Conservation (phyloP, 164 flowering plant genomes). For the Taxillus chinensis region DNA sequence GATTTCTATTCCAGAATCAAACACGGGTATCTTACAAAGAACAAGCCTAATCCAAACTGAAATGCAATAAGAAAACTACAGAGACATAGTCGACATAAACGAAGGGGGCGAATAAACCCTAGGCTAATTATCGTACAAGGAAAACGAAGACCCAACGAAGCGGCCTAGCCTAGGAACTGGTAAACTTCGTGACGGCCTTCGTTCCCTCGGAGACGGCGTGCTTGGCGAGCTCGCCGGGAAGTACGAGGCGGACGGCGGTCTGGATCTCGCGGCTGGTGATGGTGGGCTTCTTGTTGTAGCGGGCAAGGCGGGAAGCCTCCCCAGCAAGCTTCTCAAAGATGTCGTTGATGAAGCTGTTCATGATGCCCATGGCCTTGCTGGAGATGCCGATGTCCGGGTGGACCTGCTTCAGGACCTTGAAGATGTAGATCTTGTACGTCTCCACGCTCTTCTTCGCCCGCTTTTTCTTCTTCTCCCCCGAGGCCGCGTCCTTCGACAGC, state of each 20-base stretch:
- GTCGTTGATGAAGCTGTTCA: constrained; percentile 32
- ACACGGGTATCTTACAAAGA: no score
- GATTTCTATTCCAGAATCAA: no score
- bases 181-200: constrained; percentile 44
- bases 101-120: no score
- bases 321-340: constrained; percentile 38
- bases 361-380: constrained; percentile 39
- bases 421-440: constrained; percentile 25
- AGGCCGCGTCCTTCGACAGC: constrained; percentile 19
- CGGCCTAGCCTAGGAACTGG: constrained; percentile 20
- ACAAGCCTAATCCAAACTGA: no score
- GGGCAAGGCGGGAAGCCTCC: constrained; percentile 32
- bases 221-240: constrained; percentile 47
- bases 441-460: constrained; percentile 20
- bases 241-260: constrained; percentile 39
- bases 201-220: constrained; percentile 52
- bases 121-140: no score
- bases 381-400: constrained; percentile 29
- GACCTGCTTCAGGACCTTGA: constrained; percentile 35
- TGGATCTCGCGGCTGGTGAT: constrained; percentile 41
- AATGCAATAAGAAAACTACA: no score
- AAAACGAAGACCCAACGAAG: neutral
- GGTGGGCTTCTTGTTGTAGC: constrained; percentile 43
- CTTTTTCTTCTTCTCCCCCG: constrained; percentile 23
- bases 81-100: no score